Conservation (phyloP, 106 monocot genomes). For the Hemerocallis citrina region DNA sequence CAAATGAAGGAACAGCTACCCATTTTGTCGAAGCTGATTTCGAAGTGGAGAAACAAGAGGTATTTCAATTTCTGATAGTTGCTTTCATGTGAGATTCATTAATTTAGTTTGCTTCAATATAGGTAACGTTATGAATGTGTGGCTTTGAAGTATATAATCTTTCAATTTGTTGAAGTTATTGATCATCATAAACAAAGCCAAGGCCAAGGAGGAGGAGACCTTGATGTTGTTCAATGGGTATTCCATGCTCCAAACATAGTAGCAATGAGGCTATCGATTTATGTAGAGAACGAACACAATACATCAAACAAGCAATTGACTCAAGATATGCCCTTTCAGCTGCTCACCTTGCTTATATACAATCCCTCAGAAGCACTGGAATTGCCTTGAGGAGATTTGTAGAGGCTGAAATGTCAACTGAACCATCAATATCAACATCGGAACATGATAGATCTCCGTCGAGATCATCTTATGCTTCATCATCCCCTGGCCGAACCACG, state of each 20-base stretch:
- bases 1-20: not conserved
- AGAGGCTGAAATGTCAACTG: slow-evolving; percentile 48
- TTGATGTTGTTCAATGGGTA: slow-evolving; percentile 42
- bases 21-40: not conserved
- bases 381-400: slow-evolving; percentile 44
- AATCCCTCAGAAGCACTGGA: slow-evolving; percentile 54
- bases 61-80: no score
- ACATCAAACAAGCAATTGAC: slow-evolving; percentile 54
- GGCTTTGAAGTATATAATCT: not conserved
- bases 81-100: not conserved
- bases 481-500: slow-evolving; percentile 29
- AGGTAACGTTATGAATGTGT: no score
- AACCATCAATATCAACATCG: slow-evolving; percentile 37
- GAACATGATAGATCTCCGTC: slow-evolving; percentile 60
- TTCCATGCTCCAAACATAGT: slow-evolving; percentile 41
- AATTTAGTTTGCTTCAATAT: not conserved
- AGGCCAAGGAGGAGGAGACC: not conserved
- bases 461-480: slow-evolving; percentile 66
- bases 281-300: slow-evolving; percentile 53
- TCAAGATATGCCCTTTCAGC: slow-evolving; percentile 61
- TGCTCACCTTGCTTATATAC: slow-evolving; percentile 55
- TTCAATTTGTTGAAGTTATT: no score
- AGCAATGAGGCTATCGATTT: slow-evolving; percentile 37
- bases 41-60: not conserved
- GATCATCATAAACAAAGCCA: no score